Base-by-base conservation (phyloP, 495 filamentous ascomycete genomes). In the Staphylotrichum tortipilum region DNA sequence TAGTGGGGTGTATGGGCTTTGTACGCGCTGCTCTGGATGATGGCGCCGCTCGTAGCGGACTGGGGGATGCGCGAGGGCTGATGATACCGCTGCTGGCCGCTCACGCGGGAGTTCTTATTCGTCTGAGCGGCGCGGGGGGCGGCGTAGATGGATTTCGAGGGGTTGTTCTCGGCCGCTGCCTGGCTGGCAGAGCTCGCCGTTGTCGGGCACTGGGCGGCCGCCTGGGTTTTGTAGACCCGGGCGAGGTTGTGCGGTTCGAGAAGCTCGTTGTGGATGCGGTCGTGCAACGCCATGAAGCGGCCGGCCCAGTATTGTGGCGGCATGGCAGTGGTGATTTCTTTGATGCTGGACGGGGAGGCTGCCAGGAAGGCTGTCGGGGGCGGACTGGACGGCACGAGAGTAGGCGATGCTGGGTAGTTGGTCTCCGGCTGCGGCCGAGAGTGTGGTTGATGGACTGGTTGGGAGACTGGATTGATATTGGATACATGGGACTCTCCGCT, bases 231-330 rank as follows among this genome's bases (percentile, higher is more conserved):
- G 23, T 64, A 57, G 18, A 72, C 39, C 0, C 46, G 40, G 9
- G 42, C 9, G 12, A 75, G 48, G 18, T 64, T 69, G 21, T 45
- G 40, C 0, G 50, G 49, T 7, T 24, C 23, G 1, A 77, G 65
- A 11, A 70, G 60, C 47, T 78, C 72, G 57, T 63, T 72, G 34
- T 71, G 71, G 55, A 77, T 71, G 0, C 64, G 64, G 61, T 81
- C 78, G 26, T 70, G 68, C n/a, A 81, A 60, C 1, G 76, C 64
- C 22, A 68, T 56, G 54, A 79, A 77, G 7, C 80, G 76, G 12
- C 80, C 80, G 1, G 72, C 57, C 80, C 80, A 82, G 59, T 76
- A 81, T 7, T 54, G 21, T 1, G 63, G 51, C 1, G 60, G 41
- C 59, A 67, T 65, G 3, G 66, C 67, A 1, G 47, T 57, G 14